phyloP scores from a whole-genome alignment of 768 basidiomycete species.

The Candolleomyces efflorescens region DNA sequence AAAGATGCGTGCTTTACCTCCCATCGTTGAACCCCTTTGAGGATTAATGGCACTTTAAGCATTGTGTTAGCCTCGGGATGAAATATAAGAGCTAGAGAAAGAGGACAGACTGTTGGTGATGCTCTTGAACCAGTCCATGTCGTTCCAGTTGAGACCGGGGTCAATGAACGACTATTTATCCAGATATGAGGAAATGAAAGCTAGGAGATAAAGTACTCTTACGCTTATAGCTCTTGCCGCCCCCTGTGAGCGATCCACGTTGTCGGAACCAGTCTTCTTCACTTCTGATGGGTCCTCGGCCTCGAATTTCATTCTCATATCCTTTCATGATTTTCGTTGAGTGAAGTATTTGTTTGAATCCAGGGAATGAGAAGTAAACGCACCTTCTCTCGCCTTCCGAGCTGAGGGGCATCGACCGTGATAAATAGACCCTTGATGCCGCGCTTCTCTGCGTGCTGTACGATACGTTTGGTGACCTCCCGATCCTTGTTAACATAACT shows the following conservation, averaged over 20 bases:
- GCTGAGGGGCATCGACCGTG: slow-evolving; percentile 95
- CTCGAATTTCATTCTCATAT: slow-evolving; percentile 96
- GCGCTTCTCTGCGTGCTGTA: slow-evolving; percentile 85
- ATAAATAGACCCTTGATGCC: slow-evolving; percentile 95
- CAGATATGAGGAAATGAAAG: neutral
- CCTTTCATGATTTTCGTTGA: slow-evolving; percentile 29
- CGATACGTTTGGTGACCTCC: slow-evolving; percentile 76
- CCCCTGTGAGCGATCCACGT: slow-evolving; percentile 81
- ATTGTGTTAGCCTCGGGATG: neutral
- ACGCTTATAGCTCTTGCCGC: slow-evolving; percentile 93
- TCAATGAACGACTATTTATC: slow-evolving; percentile 88
- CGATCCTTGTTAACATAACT: slow-evolving; percentile 94
- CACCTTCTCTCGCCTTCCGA: slow-evolving; percentile 87
- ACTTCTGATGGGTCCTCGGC: slow-evolving; percentile 66
- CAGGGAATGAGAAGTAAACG: neutral
- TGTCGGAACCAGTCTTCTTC: slow-evolving; percentile 44
- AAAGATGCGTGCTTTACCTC: slow-evolving; percentile 39
- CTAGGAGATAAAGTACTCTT: slow-evolving; percentile 20
- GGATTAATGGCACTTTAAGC: slow-evolving; percentile 75
- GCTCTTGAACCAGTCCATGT: slow-evolving; percentile 76
- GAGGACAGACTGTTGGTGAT: slow-evolving; percentile 65
- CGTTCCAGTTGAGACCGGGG: slow-evolving; percentile 82
- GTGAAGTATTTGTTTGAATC: neutral
- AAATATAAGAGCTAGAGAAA: slow-evolving; percentile 16
- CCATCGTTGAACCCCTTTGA: slow-evolving; percentile 90